These are phyloP conservation scores for Ceratobasidium sp. DNA, from an alignment of 1,284 basidiomycete genomes.

Conservation along the genomic window DNA sequence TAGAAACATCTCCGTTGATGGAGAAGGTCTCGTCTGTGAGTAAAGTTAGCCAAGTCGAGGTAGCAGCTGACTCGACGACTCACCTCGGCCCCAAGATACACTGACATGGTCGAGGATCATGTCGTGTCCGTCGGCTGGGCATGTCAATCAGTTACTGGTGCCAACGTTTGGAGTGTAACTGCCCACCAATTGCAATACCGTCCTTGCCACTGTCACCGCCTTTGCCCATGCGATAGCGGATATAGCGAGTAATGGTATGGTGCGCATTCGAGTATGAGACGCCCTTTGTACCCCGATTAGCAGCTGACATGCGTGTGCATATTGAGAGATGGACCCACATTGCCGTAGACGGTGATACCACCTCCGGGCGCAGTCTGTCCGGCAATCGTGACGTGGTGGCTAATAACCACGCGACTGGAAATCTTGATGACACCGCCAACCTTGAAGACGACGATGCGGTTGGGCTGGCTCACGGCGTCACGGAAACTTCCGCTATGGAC, in stretches of 20 bases:
- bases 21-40: slow-evolving; percentile 49
- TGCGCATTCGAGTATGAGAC: slow-evolving; percentile 42
- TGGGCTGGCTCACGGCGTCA: slow-evolving; percentile 50
- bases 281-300: background rate
- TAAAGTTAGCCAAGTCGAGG: background rate
- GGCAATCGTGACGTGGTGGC: slow-evolving; percentile 48
- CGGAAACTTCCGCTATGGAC: slow-evolving; percentile 48
- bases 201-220: slow-evolving; percentile 51
- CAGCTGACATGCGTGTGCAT: background rate
- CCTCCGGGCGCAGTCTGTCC: slow-evolving; percentile 48
- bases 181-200: slow-evolving; percentile 30
- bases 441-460: slow-evolving; percentile 51
- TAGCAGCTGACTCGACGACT: background rate
- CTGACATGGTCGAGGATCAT: slow-evolving; percentile 54
- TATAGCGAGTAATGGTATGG: slow-evolving; percentile 52
- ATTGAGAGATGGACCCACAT: slow-evolving; percentile 41
- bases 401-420: slow-evolving; percentile 48
- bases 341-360: slow-evolving; percentile 49
- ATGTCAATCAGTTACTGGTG: background rate
- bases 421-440: slow-evolving; percentile 52
- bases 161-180: background rate
- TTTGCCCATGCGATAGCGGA: slow-evolving; percentile 51
- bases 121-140: slow-evolving; percentile 50
- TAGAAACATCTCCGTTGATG: slow-evolving; percentile 52
- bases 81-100: slow-evolving; percentile 50